These are phyloP conservation scores for Phaseolus lunatus DNA, from an alignment of 306 rosid species.

Conservation along the genomic window DNA sequence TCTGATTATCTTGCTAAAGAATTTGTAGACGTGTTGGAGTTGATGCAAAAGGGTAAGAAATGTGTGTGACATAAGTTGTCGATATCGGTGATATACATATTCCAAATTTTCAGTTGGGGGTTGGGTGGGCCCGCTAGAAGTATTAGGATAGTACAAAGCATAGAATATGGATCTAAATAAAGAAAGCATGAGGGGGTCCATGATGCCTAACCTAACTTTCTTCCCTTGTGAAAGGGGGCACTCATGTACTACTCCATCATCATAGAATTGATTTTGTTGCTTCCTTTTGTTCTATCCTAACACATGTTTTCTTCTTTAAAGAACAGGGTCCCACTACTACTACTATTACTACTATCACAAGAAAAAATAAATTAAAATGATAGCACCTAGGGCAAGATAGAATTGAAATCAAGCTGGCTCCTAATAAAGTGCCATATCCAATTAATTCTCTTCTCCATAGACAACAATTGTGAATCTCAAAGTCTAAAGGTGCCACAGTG, in stretches of 20 bases:
- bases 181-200: slow-evolving; percentile 60
- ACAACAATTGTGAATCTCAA: slow-evolving; percentile 53
- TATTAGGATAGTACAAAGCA: slow-evolving; percentile 63
- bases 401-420: slow-evolving; percentile 53
- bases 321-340: slow-evolving; percentile 50
- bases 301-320: slow-evolving; percentile 54
- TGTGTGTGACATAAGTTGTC: slow-evolving; percentile 64
- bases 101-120: slow-evolving; percentile 60
- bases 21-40: slow-evolving; percentile 49
- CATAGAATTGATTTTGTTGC: slow-evolving; percentile 72
- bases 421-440: slow-evolving; percentile 53
- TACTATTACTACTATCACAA: slow-evolving; percentile 27
- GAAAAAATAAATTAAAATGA: slow-evolving; percentile 17
- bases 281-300: slow-evolving; percentile 63
- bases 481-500: slow-evolving; percentile 50
- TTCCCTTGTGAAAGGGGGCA: slow-evolving; percentile 75
- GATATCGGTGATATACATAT: slow-evolving; percentile 60
- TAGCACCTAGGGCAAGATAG: slow-evolving; percentile 50
- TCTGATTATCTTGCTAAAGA: slow-evolving; percentile 44
- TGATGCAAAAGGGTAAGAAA: slow-evolving; percentile 54
- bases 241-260: slow-evolving; percentile 65
- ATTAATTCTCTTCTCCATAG: slow-evolving; percentile 41
- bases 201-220: slow-evolving; percentile 71
- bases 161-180: slow-evolving; percentile 68
- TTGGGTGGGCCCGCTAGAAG: slow-evolving; percentile 48